phyloP scores from a whole-genome alignment of 2,329 filamentous ascomycete species.

The Dissoconium aciculare region DNA sequence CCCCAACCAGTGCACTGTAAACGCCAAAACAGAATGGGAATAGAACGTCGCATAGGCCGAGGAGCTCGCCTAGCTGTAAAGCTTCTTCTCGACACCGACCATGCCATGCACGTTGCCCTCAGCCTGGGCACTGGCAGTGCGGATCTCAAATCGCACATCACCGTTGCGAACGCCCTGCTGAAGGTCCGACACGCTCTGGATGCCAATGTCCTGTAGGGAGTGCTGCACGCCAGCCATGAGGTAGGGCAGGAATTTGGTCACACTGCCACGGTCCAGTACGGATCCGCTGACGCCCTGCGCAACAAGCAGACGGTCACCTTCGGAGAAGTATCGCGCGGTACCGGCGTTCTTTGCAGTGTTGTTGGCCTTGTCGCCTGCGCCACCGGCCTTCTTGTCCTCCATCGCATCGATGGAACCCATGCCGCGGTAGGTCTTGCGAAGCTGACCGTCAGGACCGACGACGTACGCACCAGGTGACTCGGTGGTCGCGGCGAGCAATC shows the following conservation, averaged over 20 bases:
- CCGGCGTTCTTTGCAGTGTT: slow-evolving; percentile 97
- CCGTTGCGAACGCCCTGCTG: slow-evolving; percentile 61
- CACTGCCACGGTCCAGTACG: slow-evolving; percentile 64
- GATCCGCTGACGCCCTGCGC: slow-evolving; percentile 90
- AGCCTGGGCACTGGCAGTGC: slow-evolving; percentile 84
- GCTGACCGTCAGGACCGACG: slow-evolving; percentile 87
- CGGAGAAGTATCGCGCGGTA: slow-evolving; percentile 95
- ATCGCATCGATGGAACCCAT: slow-evolving; percentile 99
- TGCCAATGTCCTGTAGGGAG: slow-evolving; percentile 88
- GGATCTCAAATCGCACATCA: slow-evolving; percentile 77
- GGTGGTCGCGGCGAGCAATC: slow-evolving; percentile 88
- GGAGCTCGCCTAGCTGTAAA: slow-evolving; percentile 83
- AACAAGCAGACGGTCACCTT: slow-evolving; percentile 85
- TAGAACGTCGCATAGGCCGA: no score
- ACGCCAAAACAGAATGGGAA: no score
- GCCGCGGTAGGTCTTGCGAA: slow-evolving; percentile 97
- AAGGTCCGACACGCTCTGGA: slow-evolving; percentile 62
- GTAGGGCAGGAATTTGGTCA: slow-evolving; percentile 93
- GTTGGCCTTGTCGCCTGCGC: slow-evolving; percentile 50
- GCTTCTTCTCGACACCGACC: slow-evolving; percentile 99
- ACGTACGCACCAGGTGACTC: slow-evolving; percentile 96
- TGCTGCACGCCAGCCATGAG: slow-evolving; percentile 92
- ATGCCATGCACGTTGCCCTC: slow-evolving; percentile 94
- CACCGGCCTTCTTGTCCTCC: slow-evolving; percentile 95
- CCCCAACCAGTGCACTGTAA: no score